phyloP scores from a whole-genome alignment of 306 rosid species.

The Prosopis cineraria region DNA sequence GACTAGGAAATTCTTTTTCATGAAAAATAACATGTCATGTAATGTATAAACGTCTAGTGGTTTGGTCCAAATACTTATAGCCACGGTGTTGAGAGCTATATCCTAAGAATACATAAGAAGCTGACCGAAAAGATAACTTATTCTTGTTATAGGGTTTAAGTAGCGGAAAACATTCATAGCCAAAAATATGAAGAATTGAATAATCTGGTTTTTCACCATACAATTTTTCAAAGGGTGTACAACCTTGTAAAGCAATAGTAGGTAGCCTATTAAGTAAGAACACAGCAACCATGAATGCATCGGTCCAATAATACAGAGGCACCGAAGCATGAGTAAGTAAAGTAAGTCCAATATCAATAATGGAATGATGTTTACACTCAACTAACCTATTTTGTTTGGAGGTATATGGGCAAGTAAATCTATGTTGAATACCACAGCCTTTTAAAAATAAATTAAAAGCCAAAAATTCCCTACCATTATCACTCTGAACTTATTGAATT shows the following conservation, averaged over 20 bases:
- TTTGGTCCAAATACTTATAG: too few relatives aligned
- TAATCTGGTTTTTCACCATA: background rate
- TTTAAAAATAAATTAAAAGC: too few relatives aligned
- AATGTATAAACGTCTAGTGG: too few relatives aligned
- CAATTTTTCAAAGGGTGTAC: background rate
- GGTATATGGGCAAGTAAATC: background rate
- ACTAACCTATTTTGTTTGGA: background rate
- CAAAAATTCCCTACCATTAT: background rate
- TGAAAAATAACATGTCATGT: too few relatives aligned
- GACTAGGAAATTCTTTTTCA: too few relatives aligned
- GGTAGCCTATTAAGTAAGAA: background rate
- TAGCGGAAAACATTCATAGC: background rate
- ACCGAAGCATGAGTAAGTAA: background rate
- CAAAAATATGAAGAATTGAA: background rate
- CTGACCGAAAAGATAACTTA: background rate
- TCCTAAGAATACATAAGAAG: background rate
- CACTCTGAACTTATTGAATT: background rate
- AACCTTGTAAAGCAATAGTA: fast-evolving
- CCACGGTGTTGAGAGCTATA: background rate
- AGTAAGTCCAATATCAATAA: background rate
- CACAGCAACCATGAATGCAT: background rate
- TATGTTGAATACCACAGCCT: background rate
- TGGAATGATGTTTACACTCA: fast-evolving
- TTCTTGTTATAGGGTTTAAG: background rate
- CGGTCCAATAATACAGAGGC: background rate